These are phyloP conservation scores for Lachancea dasiensis DNA, from an alignment of 805 yeast genomes.

Conservation along the genomic window DNA sequence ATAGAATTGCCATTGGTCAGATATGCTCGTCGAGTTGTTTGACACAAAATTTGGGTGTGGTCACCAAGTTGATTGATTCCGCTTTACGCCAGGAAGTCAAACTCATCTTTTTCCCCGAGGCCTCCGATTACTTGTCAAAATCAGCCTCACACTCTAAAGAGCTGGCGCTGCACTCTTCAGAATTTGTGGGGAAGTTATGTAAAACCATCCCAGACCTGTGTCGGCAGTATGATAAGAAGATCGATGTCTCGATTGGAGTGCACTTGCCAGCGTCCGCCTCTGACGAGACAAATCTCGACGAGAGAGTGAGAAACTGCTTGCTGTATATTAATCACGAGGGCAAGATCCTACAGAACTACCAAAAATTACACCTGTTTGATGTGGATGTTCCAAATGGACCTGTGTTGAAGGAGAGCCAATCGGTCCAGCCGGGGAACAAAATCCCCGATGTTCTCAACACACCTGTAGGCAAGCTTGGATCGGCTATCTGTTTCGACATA, in stretches of 20 bases:
- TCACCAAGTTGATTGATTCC: slow-evolving; percentile 49
- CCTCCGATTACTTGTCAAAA: slow-evolving; percentile 79
- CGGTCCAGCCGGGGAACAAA: slow-evolving; percentile 72
- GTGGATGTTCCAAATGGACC: slow-evolving; percentile 80
- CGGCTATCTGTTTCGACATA: slow-evolving; percentile 79
- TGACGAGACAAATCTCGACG: slow-evolving; percentile 19
- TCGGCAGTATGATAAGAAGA: slow-evolving; percentile 34
- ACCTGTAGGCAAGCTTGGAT: slow-evolving; percentile 60
- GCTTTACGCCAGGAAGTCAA: slow-evolving; percentile 60
- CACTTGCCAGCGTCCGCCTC: slow-evolving; percentile 62
- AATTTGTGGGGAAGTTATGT: slow-evolving; percentile 41
- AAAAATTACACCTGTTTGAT: slow-evolving; percentile 84
- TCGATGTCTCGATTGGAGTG: slow-evolving; percentile 78
- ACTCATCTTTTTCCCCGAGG: slow-evolving; percentile 86
- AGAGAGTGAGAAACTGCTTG: slow-evolving; percentile 62
- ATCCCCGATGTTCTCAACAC: slow-evolving; percentile 51
- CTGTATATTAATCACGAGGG: slow-evolving; percentile 68
- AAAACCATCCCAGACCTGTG: slow-evolving; percentile 38
- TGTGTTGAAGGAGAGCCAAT: slow-evolving; percentile 63
- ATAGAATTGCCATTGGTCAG: slow-evolving; percentile 74
- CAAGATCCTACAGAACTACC: slow-evolving; percentile 60
- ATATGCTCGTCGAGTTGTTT: slow-evolving; percentile 67
- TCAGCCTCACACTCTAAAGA: slow-evolving; percentile 58
- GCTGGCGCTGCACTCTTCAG: slow-evolving; percentile 47
- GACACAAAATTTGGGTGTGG: slow-evolving; percentile 52